Evolutionary conservation across 78 protist species (phyloP).

Genomic region (Chrysochromulina tobinii): DNA sequence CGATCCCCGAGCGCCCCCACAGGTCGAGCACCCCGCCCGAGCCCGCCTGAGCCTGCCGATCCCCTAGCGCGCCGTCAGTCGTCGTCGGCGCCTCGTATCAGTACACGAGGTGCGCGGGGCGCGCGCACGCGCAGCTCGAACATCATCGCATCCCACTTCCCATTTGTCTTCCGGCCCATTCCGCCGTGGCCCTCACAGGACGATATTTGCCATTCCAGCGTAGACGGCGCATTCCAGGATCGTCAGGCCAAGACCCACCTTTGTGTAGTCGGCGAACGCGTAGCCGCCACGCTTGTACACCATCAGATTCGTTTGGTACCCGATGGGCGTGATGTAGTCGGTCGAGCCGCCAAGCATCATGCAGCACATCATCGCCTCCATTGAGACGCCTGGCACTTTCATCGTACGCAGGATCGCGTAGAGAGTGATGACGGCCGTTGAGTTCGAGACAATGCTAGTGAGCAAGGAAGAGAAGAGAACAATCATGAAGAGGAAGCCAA

Average conservation of each 20-base stretch:
- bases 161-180: too few relatives aligned
- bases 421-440: not conserved
- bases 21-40: too few relatives aligned
- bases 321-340: not conserved
- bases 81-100: too few relatives aligned
- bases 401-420: not conserved
- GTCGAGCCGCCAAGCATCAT: not conserved
- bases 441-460: not conserved
- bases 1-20: too few relatives aligned
- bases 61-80: too few relatives aligned
- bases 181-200: too few relatives aligned
- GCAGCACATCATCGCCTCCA: not conserved
- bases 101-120: too few relatives aligned
- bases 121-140: too few relatives aligned
- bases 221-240: not conserved
- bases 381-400: not conserved
- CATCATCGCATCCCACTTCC: too few relatives aligned
- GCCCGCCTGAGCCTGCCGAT: too few relatives aligned
- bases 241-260: not conserved
- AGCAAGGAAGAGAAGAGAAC: not conserved
- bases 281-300: constrained; percentile 36
- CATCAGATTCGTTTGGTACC: constrained; percentile 51
- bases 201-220: too few relatives aligned
- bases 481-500: not conserved
- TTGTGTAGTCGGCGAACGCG: not conserved